Conservation (phyloP, 2,329 filamentous ascomycete genomes). For the Dactylellina cionopaga region DNA sequence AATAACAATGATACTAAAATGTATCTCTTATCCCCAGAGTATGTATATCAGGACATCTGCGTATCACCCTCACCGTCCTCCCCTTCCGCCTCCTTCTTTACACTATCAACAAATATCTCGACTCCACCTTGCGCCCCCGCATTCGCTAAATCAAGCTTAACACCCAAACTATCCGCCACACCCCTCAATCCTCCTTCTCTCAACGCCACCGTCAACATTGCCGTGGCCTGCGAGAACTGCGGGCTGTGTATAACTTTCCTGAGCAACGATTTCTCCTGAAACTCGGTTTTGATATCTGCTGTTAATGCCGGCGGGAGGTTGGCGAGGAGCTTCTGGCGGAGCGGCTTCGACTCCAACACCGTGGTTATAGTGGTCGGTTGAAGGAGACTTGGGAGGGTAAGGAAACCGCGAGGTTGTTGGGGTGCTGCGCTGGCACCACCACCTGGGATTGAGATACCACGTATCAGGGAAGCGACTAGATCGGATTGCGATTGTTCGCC, state of each 20-base stretch:
- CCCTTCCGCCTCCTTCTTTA: slow-evolving; percentile 80
- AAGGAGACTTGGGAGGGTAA: slow-evolving; percentile 87
- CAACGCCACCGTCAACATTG: slow-evolving; percentile 85
- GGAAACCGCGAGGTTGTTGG: slow-evolving; percentile 78
- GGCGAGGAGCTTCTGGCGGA: slow-evolving; percentile 73
- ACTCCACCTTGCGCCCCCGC: slow-evolving; percentile 74
- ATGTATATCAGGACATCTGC: slow-evolving; percentile 43
- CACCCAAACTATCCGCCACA: slow-evolving; percentile 83
- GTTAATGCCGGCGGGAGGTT: slow-evolving; percentile 81
- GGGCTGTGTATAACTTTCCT: slow-evolving; percentile 86
- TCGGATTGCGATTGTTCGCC: slow-evolving; percentile 29
- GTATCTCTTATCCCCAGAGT: neutral
- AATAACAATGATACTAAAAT: neutral
- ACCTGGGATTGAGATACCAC: slow-evolving; percentile 55
- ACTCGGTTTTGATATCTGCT: slow-evolving; percentile 76
- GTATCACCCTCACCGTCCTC: slow-evolving; percentile 56
- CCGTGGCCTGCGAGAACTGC: slow-evolving; percentile 87
- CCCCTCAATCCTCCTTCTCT: slow-evolving; percentile 90
- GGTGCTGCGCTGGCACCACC: slow-evolving; percentile 69
- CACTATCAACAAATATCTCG: slow-evolving; percentile 87
- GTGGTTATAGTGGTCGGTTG: slow-evolving; percentile 80
- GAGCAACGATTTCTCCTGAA: slow-evolving; percentile 83
- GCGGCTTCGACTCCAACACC: slow-evolving; percentile 68
- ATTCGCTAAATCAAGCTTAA: slow-evolving; percentile 78
- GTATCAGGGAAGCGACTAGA: slow-evolving; percentile 36